Evolutionary conservation across 306 rosid genomes (phyloP).

Genomic region (Potentilla sterilis): DNA sequence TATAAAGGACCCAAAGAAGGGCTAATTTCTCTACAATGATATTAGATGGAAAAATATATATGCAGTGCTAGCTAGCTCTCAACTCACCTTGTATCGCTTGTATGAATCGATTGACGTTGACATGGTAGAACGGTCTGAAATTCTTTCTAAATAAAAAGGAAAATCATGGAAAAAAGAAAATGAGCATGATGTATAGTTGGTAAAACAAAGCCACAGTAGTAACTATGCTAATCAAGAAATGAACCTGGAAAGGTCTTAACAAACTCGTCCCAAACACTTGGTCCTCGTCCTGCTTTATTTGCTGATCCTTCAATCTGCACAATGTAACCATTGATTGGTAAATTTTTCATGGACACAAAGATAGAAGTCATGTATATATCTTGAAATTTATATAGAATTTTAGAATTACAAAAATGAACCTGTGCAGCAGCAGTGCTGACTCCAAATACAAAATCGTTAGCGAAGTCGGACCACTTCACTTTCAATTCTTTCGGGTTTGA

Average conservation of each 20-base stretch:
- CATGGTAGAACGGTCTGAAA: constrained; percentile 3
- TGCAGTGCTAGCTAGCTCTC: neutral
- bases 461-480: constrained; percentile 20
- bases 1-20: no score
- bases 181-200: neutral
- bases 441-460: constrained; percentile 26
- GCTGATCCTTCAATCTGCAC: constrained; percentile 32
- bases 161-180: neutral
- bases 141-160: neutral
- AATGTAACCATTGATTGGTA: neutral
- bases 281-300: constrained; percentile 31
- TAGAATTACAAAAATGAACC: constrained; percentile 2
- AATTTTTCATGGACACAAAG: neutral
- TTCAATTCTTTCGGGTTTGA: neutral
- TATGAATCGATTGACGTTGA: constrained; percentile 11
- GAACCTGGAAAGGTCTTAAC: constrained; percentile 7
- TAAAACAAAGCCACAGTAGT: neutral
- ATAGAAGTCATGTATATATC: neutral
- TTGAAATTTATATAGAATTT: neutral
- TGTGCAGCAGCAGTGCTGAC: constrained; percentile 25
- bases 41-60: neutral
- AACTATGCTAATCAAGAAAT: neutral
- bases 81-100: constrained; percentile 13
- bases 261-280: constrained; percentile 31
- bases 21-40: no score